Conservation (phyloP, 169 alveolate genomes). For the Babesia gibsoni region DNA sequence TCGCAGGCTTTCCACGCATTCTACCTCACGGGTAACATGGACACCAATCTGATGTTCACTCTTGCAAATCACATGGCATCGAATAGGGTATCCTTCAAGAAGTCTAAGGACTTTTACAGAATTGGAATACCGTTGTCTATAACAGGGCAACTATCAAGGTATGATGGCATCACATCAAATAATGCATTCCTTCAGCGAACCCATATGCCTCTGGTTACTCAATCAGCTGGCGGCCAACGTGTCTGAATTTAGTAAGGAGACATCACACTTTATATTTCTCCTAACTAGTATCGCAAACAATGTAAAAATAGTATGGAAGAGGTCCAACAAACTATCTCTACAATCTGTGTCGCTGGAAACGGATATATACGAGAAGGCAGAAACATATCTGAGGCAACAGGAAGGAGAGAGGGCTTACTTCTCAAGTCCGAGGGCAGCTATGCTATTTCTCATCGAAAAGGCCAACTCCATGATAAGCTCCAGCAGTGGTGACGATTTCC, state of each 20-base stretch:
- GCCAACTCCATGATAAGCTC: conserved; percentile 10
- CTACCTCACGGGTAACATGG: conserved; percentile 42
- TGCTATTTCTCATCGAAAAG: conserved; percentile 27
- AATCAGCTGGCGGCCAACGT: conserved; percentile 30
- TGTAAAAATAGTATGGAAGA: background rate
- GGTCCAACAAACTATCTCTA: background rate
- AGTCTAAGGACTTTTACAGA: conserved; percentile 47
- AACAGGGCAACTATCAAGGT: conserved; percentile 22
- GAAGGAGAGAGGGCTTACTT: conserved; percentile 30
- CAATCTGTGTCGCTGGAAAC: conserved; percentile 27
- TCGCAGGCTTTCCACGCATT: conserved; percentile 40
- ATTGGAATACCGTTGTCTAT: conserved; percentile 38
- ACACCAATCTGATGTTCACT: conserved; percentile 4
- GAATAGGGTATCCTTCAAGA: conserved; percentile 3
- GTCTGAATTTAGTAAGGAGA: conserved; percentile 1
- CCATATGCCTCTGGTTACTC: conserved; percentile 39
- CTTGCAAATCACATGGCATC: conserved; percentile 2
- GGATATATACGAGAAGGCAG: conserved; percentile 56
- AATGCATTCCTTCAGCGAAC: conserved; percentile 3
- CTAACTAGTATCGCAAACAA: conserved; percentile 40
- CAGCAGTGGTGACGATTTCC: conserved; percentile 37
- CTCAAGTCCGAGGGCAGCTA: conserved; percentile 42
- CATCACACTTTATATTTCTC: conserved; percentile 48
- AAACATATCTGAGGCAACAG: conserved; percentile 26
- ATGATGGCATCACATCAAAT: background rate